Conservation (phyloP, 2,329 filamentous ascomycete genomes). For the Cordyceps cateniannulata region DNA sequence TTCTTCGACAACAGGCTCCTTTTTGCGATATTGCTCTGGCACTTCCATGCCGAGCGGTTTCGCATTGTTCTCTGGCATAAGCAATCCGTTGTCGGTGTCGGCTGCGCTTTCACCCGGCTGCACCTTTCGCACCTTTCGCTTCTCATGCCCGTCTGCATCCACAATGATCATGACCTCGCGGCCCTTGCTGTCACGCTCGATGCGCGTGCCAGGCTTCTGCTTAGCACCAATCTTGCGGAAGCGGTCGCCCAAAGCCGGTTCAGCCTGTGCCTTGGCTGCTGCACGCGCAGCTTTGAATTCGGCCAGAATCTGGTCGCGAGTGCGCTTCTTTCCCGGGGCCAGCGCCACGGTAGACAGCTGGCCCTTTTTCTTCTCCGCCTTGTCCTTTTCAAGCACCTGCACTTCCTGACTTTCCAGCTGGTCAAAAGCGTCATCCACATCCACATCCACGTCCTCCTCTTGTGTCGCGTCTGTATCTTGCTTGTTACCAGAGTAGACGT, state of each 20-base stretch:
- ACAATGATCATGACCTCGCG: slow-evolving; percentile 59
- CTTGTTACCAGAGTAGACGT: slow-evolving; percentile 45
- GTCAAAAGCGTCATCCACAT: slow-evolving; percentile 61
- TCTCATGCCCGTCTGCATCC: slow-evolving; percentile 60
- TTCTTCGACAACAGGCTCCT: slow-evolving; percentile 40
- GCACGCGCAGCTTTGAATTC: slow-evolving; percentile 58
- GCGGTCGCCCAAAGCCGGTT: slow-evolving; percentile 47
- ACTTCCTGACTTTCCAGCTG: slow-evolving; percentile 50
- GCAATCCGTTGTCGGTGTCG: slow-evolving; percentile 35
- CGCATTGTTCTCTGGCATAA: slow-evolving; percentile 48
- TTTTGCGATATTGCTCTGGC: slow-evolving; percentile 49
- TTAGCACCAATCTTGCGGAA: slow-evolving; percentile 60
- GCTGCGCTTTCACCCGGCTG: slow-evolving; percentile 31
- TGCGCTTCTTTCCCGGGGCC: slow-evolving; percentile 53
- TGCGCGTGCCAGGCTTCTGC: slow-evolving; percentile 47
- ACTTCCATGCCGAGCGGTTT: slow-evolving; percentile 61
- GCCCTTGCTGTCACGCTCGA: slow-evolving; percentile 55
- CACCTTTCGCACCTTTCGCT: slow-evolving; percentile 55
- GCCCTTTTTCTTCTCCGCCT: slow-evolving; percentile 51
- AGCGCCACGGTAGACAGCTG: slow-evolving; percentile 48
- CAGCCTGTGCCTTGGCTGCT: slow-evolving; percentile 49
- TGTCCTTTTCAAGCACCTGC: slow-evolving; percentile 44
- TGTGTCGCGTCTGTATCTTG: slow-evolving; percentile 21
- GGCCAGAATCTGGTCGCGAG: slow-evolving; percentile 59
- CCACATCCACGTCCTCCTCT: slow-evolving; percentile 23